phyloP scores from a whole-genome alignment of 1,284 basidiomycete genomes.

The Sporisorium sorghi region DNA sequence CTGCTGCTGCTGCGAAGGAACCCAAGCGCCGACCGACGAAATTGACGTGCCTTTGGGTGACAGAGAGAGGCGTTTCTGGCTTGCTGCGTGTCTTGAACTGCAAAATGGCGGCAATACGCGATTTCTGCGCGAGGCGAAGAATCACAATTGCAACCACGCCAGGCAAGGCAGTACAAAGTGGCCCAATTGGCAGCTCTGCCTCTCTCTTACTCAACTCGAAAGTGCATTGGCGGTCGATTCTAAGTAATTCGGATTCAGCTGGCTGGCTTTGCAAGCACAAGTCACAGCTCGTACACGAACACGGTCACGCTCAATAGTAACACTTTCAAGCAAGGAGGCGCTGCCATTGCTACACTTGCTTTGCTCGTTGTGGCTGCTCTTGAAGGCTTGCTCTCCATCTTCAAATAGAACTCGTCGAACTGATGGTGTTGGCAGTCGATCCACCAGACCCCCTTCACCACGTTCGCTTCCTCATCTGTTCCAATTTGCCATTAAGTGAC shows the following conservation, averaged over 20 bases:
- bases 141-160: no score
- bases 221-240: slow-evolving; percentile 3
- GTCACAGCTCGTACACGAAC: neutral
- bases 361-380: neutral
- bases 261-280: no score
- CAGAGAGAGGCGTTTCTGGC: neutral
- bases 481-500: no score
- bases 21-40: neutral
- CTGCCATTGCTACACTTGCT: neutral
- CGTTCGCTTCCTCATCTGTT: no score
- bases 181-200: neutral
- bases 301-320: slow-evolving; percentile 3
- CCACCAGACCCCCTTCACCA: neutral
- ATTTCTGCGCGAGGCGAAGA: slow-evolving; percentile 4
- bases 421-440: slow-evolving; percentile 1
- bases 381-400: neutral
- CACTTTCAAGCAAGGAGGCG: slow-evolving; percentile 10
- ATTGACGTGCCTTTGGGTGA: slow-evolving; percentile 8
- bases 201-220: neutral
- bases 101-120: neutral
- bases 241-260: neutral
- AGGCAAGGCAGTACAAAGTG: no score
- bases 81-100: slow-evolving; percentile 6
- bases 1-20: slow-evolving; percentile 11
- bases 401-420: neutral